Base-by-base conservation (phyloP, 2,329 filamentous ascomycete species). In the Exophiala viscosa region DNA sequence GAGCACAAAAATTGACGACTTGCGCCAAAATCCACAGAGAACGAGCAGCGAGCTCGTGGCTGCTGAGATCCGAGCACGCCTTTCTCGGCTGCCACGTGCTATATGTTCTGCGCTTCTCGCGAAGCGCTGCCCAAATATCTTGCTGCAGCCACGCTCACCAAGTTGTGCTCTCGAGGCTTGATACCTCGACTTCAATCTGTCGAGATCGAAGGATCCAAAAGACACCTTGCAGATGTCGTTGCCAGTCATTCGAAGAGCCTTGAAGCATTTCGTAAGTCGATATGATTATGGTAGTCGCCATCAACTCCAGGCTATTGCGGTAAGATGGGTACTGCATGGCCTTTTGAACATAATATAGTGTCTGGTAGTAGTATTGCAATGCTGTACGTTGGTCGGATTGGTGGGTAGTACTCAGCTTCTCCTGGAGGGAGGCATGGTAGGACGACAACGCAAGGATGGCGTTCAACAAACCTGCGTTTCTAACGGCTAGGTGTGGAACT, bases 81-180 rank as follows among this genome's bases (percentile, higher is more conserved):
- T 74, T 77, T 6, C 72, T 76, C 0, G 81, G 81, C 39, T 71
- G 72, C 79, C 81, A 85, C 44, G 83, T 82, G 32, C 75, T 83
- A 55, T 83, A 75, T 2, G 76, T 76, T 6, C 76, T 72, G 3
- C 83, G 69, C 17, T 73, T 72, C 61, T 84, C 81, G 0, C 80
- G 73, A 57, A 84, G 84, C 0, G 82, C 82, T 1, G 80, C 82
- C 82, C 82, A 85, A 0, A 82, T 74, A 61, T 86, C 83, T 61
- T 86, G 83, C n/a, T 80, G 71, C 3, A 85, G 68, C 83, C 82
- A 86, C 0, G 78, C 76, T 82, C 83, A 86, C 83, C 82, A 85
- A 0, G 81, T 78, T 0, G 81, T 78, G 56, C 79, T 76, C 38
- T 78, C 72, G 0, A 85, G 68, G 0, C 81, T 79, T 0, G 77